Evolutionary conservation across 345 rosid species (phyloP).

Genomic region (Turnera subulata): DNA sequence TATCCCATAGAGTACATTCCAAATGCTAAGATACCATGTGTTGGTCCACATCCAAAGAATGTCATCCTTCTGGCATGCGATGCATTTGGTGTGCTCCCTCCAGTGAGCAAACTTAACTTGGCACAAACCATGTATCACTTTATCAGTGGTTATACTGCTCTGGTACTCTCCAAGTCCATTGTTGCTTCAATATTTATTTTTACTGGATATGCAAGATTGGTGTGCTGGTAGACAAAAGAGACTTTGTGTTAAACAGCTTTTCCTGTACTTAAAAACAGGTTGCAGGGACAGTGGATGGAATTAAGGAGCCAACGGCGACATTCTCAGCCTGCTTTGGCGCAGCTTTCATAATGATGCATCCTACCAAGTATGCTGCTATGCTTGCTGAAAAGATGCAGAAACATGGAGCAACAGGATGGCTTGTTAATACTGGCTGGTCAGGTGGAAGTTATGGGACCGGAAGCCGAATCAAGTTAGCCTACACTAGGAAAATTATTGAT

Average conservation of each 20-base stretch:
- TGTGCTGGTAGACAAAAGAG: no score
- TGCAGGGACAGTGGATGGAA: slow-evolving; percentile 28
- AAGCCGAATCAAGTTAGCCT: slow-evolving; percentile 27
- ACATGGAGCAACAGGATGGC: slow-evolving; percentile 34
- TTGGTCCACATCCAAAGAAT: slow-evolving; percentile 30
- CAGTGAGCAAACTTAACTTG: slow-evolving; percentile 34
- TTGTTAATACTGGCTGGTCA: slow-evolving; percentile 33
- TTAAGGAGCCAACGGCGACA: slow-evolving; percentile 34
- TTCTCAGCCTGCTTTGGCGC: slow-evolving; percentile 34
- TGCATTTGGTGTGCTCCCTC: slow-evolving; percentile 37
- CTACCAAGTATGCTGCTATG: slow-evolving; percentile 36
- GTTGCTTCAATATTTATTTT: background rate
- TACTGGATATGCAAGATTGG: no score
- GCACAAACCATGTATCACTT: slow-evolving; percentile 35
- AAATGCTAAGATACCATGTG: slow-evolving; percentile 32
- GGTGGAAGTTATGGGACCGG: slow-evolving; percentile 38
- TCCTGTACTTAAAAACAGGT: slow-evolving; percentile 20
- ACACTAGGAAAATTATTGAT: slow-evolving; percentile 30
- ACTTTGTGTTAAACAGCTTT: no score
- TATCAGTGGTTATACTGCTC: slow-evolving; percentile 34
- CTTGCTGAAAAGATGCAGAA: slow-evolving; percentile 32
- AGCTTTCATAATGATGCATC: slow-evolving; percentile 34
- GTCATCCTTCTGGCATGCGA: slow-evolving; percentile 34
- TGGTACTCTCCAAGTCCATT: slow-evolving; percentile 15
- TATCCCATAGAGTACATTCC: slow-evolving; percentile 33